Conservation (phyloP, 1,139 yeast genomes). For the Yamadazyma siamensis region DNA sequence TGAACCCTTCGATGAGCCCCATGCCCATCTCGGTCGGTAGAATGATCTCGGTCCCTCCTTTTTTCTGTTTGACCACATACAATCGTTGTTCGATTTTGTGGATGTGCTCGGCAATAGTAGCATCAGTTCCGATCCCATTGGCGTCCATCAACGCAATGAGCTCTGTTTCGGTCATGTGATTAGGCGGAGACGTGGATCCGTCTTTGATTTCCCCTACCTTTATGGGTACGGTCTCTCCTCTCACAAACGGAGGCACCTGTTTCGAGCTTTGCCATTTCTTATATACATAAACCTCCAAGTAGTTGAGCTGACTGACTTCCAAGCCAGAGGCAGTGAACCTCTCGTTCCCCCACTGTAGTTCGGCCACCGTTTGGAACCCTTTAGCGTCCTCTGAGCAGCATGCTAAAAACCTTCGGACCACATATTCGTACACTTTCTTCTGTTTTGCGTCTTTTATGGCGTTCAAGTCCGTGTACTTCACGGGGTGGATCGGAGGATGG, state of each 20-base stretch:
- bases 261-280: conserved; percentile 71
- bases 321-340: conserved; percentile 67
- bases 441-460: conserved; percentile 45
- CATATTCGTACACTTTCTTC: conserved; percentile 78
- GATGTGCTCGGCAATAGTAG: conserved; percentile 97
- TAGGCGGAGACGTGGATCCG: conserved; percentile 81
- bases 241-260: conserved; percentile 61
- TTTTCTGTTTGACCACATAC: conserved; percentile 55
- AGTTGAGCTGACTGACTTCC: conserved; percentile 68
- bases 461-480: conserved; percentile 42
- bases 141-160: conserved; percentile 92
- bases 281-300: conserved; percentile 76
- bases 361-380: conserved; percentile 65
- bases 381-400: conserved; percentile 90
- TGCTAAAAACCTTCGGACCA: conserved; percentile 83
- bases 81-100: conserved; percentile 69
- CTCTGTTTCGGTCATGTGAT: conserved; percentile 86
- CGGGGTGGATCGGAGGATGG: conserved; percentile 98
- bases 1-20: conserved; percentile 87
- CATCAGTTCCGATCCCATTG: conserved; percentile 98
- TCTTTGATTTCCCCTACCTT: conserved; percentile 56
- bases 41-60: conserved; percentile 37
- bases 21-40: conserved; percentile 84
- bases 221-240: conserved; percentile 56
- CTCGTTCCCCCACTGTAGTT: conserved; percentile 77